These are phyloP conservation scores for Dioszegia crocea DNA, from an alignment of 768 basidiomycete genomes.

Conservation along the genomic window DNA sequence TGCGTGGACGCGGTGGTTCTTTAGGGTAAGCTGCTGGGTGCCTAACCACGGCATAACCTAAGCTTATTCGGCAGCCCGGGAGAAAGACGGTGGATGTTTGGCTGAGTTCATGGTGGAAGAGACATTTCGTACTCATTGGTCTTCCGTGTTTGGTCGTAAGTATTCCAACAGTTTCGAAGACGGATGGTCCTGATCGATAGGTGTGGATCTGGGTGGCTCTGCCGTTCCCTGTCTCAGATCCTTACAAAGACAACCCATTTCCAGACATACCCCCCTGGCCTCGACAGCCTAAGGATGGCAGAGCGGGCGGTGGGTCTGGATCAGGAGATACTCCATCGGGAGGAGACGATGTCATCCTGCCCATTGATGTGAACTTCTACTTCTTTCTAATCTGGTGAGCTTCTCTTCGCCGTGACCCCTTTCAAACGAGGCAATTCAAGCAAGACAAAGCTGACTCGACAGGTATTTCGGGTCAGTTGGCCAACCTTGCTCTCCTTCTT, in stretches of 20 bases:
- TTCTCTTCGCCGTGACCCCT: background rate
- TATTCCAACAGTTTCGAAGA: background rate
- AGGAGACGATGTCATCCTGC: conserved; percentile 24
- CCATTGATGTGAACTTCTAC: conserved; percentile 52
- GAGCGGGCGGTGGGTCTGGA: background rate
- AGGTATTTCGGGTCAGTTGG: conserved; percentile 19
- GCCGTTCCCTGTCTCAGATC: conserved; percentile 52
- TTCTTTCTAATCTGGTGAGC: conserved; percentile 51
- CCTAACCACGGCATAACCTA: background rate
- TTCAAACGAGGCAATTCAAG: background rate
- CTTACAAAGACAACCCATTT: conserved; percentile 47
- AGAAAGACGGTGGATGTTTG: conserved; percentile 47
- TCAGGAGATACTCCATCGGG: conserved; percentile 5
- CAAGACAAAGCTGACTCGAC: background rate
- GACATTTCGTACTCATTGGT: conserved; percentile 50
- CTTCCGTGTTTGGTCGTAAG: conserved; percentile 51
- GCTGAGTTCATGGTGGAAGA: conserved; percentile 51
- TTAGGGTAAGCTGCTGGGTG: conserved; percentile 22
- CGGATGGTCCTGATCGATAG: conserved; percentile 17
- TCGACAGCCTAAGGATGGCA: conserved; percentile 16
- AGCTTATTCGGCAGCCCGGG: conserved; percentile 39
- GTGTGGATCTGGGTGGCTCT: conserved; percentile 53
- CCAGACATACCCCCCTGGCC: conserved; percentile 44
- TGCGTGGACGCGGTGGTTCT: conserved; percentile 29
- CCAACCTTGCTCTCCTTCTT: background rate